Evolutionary conservation across 345 rosid genomes (phyloP).

Genomic region (Cardamine occulta): DNA sequence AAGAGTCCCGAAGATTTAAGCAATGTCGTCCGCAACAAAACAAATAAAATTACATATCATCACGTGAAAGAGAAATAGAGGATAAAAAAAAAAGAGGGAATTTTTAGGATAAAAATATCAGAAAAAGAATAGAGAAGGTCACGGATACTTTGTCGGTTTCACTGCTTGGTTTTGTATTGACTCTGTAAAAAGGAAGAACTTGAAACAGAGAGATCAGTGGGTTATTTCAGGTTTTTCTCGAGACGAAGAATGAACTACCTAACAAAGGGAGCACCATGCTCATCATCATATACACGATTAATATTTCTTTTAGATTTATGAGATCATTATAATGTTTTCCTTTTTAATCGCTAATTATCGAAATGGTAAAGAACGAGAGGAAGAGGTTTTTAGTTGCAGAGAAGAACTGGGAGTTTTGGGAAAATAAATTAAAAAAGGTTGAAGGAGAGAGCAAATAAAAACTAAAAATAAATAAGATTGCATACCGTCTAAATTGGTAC

Average conservation of each 20-base stretch:
- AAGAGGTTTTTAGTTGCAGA: conserved; percentile 33
- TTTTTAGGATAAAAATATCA: conserved; percentile 11
- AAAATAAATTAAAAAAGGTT: background rate
- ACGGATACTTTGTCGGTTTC: conserved; percentile 46
- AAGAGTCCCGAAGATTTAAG: conserved; percentile 32
- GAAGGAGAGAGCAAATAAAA: background rate
- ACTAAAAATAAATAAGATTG: background rate
- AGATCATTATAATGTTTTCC: background rate
- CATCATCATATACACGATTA: background rate
- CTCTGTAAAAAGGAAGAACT: conserved; percentile 33
- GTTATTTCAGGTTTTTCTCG: conserved; percentile 40
- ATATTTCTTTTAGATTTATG: background rate
- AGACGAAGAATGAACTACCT: conserved; percentile 17
- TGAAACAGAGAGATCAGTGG: conserved; percentile 39
- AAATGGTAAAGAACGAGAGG: background rate
- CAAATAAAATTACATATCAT: background rate
- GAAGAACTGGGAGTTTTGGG: background rate
- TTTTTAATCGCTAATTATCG: conserved; percentile 1
- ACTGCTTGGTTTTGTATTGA: conserved; percentile 23
- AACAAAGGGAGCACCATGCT: background rate
- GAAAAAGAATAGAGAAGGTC: conserved; percentile 30
- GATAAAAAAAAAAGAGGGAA: background rate
- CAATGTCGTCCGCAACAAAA: conserved; percentile 37
- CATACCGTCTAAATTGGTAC: background rate
- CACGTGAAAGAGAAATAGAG: conserved; percentile 36